Conservation (phyloP, 495 filamentous ascomycete genomes). For the Filosporella fistucella region DNA sequence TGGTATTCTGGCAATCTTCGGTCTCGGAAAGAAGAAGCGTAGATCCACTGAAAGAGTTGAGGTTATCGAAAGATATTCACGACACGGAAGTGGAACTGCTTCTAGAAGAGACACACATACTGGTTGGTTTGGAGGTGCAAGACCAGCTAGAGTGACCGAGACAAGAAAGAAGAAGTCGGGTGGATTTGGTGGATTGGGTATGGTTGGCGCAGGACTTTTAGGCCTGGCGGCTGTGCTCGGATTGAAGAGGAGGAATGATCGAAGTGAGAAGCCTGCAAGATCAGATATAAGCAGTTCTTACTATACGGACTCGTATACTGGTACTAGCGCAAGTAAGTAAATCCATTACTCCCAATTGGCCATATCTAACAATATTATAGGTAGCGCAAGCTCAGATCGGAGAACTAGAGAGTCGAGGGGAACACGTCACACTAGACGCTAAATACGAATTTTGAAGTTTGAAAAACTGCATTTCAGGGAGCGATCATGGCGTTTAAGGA, state of each 20-base stretch:
- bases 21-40: slow-evolving; percentile 40
- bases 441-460: too few species aligned
- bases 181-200: slow-evolving; percentile 47
- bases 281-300: slow-evolving; percentile 41
- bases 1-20: slow-evolving; percentile 61
- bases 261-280: slow-evolving; percentile 46
- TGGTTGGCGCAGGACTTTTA: slow-evolving; percentile 60
- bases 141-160: slow-evolving; percentile 44
- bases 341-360: slow-evolving; percentile 3
- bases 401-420: slow-evolving; percentile 32
- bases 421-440: slow-evolving; percentile 14
- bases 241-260: slow-evolving; percentile 59
- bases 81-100: slow-evolving; percentile 35
- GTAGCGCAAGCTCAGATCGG: slow-evolving; percentile 38
- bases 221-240: slow-evolving; percentile 70
- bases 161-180: slow-evolving; percentile 50
- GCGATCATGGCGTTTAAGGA: too few species aligned
- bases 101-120: slow-evolving; percentile 38
- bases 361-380: slow-evolving; percentile 32
- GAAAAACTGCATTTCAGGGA: too few species aligned
- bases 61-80: slow-evolving; percentile 64
- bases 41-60: slow-evolving; percentile 28
- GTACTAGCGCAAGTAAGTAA: slow-evolving; percentile 42
- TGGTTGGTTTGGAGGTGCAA: slow-evolving; percentile 61
- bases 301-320: slow-evolving; percentile 39